Evolutionary conservation across 352 stramenopile species (phyloP).

Genomic region (Globisporangium cederbergense): DNA sequence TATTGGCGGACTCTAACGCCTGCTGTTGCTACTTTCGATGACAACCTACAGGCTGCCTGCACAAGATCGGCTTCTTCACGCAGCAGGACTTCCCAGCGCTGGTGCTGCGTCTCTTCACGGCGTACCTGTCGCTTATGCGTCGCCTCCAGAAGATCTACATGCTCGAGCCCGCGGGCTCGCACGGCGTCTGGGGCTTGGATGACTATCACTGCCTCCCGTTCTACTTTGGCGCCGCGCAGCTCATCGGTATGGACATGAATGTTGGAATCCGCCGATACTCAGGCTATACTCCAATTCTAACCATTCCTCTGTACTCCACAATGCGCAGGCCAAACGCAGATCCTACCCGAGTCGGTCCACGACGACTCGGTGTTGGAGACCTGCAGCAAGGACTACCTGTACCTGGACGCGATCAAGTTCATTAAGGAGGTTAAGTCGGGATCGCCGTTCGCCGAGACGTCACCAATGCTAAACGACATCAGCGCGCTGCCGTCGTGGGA

Average conservation of each 20-base stretch:
- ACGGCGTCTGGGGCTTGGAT: constrained; percentile 98
- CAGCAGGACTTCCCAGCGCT: constrained; percentile 79
- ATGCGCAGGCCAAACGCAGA: constrained; percentile 51
- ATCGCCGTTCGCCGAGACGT: constrained; percentile 91
- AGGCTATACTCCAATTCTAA: not conserved
- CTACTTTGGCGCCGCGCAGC: constrained; percentile 96
- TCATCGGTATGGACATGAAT: constrained; percentile 53
- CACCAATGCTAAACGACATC: constrained; percentile 94
- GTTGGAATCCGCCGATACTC: not conserved
- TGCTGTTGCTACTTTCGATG: not conserved
- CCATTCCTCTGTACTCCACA: not conserved
- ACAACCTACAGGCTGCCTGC: constrained; percentile 51
- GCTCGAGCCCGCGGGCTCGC: constrained; percentile 97
- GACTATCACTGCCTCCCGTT: constrained; percentile 99
- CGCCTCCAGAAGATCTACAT: constrained; percentile 96
- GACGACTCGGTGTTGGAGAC: constrained; percentile 66
- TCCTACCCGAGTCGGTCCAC: constrained; percentile 72
- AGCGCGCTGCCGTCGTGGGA: constrained; percentile 86
- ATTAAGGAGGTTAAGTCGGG: constrained; percentile 90
- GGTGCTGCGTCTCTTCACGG: constrained; percentile 88
- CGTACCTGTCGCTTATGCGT: constrained; percentile 94
- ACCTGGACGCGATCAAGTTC: constrained; percentile 91
- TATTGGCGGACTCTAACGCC: constrained; percentile 11
- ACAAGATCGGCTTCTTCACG: constrained; percentile 90
- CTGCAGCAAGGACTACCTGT: constrained; percentile 84